Conservation (phyloP, 257 asterid genomes). For the Primulina tabacum region DNA sequence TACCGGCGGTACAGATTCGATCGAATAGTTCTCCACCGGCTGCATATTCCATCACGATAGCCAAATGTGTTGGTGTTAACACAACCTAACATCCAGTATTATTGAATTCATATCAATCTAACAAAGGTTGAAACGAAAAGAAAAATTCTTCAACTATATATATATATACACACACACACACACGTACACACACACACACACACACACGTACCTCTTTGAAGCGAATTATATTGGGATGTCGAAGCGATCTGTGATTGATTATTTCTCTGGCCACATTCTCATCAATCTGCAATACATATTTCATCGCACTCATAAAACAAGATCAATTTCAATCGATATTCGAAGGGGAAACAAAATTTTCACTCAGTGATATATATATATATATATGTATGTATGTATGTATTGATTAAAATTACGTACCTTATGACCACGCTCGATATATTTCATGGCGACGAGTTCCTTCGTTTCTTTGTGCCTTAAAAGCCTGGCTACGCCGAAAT, state of each 20-base stretch:
- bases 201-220: conserved; percentile 78
- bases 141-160: no score
- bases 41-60: conserved; percentile 75
- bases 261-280: conserved; percentile 83
- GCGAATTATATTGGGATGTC: conserved; percentile 79
- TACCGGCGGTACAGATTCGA: conserved; percentile 57
- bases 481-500: conserved; percentile 78
- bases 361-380: no score
- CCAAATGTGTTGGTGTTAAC: conserved; percentile 53
- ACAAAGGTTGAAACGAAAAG: no score
- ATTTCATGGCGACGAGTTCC: conserved; percentile 79
- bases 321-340: background rate
- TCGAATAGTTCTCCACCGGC: conserved; percentile 74
- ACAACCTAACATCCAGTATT: conserved; percentile 34
- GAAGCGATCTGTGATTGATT: conserved; percentile 73
- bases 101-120: no score
- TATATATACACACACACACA: no score
- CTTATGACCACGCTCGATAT: conserved; percentile 75
- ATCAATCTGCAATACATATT: conserved; percentile 50
- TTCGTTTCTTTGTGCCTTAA: conserved; percentile 65
- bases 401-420: conserved; percentile 9
- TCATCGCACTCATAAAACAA: background rate
- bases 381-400: no score
- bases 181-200: no score
- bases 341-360: background rate